These are phyloP conservation scores for Dichotomocladium elegans DNA, from an alignment of 371 early-diverging fungal species.

Conservation along the genomic window DNA sequence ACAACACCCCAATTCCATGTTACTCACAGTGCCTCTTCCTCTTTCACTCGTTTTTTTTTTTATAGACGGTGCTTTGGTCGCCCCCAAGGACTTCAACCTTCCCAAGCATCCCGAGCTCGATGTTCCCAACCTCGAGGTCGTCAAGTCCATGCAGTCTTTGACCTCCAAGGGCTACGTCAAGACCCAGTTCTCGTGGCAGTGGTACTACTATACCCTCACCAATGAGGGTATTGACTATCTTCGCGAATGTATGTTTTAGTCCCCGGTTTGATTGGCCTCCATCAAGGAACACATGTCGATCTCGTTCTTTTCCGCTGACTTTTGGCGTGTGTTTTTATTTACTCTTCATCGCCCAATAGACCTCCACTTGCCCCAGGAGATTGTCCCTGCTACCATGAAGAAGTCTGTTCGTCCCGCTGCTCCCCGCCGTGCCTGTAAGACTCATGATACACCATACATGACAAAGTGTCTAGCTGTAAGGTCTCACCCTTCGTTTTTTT, in stretches of 20 bases:
- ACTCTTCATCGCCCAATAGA: too few species aligned
- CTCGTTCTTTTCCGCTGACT: too few species aligned
- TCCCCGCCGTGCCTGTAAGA: constrained; percentile 65
- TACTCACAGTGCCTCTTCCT: neutral
- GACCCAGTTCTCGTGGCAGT: constrained; percentile 99
- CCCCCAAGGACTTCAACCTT: constrained; percentile 97
- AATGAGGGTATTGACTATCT: constrained; percentile 97
- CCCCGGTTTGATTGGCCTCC: too few species aligned
- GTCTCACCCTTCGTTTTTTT: neutral
- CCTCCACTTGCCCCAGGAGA: constrained; percentile 95
- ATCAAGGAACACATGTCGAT: too few species aligned
- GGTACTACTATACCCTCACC: constrained; percentile 99
- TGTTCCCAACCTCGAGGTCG: constrained; percentile 98
- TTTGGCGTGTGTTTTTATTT: too few species aligned
- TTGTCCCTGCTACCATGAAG: constrained; percentile 96
- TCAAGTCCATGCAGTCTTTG: constrained; percentile 98
- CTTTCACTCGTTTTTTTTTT: too few species aligned
- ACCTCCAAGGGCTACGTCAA: constrained; percentile 93
- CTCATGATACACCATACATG: too few species aligned
- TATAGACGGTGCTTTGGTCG: constrained; percentile 96
- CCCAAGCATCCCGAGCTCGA: constrained; percentile 93
- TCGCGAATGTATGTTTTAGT: constrained; percentile 68
- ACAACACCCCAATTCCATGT: neutral
- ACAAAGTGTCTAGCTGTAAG: too few species aligned
- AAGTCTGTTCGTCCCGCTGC: constrained; percentile 79